A percentile compares a stretch with the other conserved stretches of the same genome.
These are phyloP conservation scores for Sambucus nigra DNA, from an alignment of 129 eudicot genomes.

Conservation along the genomic window DNA sequence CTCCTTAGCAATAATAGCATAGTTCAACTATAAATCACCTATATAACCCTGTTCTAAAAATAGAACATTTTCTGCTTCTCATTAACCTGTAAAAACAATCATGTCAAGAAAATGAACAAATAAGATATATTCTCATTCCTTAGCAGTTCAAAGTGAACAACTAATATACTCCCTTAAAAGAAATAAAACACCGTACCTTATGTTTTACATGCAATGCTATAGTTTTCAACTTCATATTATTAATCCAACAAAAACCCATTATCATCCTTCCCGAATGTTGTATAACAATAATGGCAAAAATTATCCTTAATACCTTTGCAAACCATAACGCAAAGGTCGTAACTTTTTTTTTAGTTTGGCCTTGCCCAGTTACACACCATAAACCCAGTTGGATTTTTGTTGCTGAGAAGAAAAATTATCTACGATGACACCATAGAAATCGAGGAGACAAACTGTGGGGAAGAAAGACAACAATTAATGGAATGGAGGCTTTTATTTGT, in stretches of 20 bases:
- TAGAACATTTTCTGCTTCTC: conserved; percentile 91
- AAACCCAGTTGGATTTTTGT: no score
- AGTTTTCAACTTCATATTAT: not conserved
- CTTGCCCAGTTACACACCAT: no score
- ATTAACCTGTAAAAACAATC: conserved; percentile 61
- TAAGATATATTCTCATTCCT: not conserved
- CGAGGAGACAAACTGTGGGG: no score
- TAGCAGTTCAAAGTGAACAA: not conserved
- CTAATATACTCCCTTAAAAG: not conserved
- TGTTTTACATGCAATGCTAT: not conserved
- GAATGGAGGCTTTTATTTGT: no score
- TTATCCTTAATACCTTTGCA: no score
- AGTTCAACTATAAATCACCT: conserved; percentile 91
- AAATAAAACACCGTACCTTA: not conserved
- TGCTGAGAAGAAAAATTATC: no score
- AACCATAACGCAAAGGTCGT: no score
- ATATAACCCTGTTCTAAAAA: conserved; percentile 98
- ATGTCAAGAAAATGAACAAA: conserved; percentile 4
- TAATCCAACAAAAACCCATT: not conserved
- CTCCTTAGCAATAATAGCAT: conserved; percentile 92
- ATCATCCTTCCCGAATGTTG: no score
- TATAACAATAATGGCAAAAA: no score
- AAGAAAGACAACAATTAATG: no score
- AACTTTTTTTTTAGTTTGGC: no score
- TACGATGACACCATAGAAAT: no score